Percentiles rank a stretch among this genome's conserved stretches.
Conservation (phyloP, 345 rosid species). For the Populus alba region DNA sequence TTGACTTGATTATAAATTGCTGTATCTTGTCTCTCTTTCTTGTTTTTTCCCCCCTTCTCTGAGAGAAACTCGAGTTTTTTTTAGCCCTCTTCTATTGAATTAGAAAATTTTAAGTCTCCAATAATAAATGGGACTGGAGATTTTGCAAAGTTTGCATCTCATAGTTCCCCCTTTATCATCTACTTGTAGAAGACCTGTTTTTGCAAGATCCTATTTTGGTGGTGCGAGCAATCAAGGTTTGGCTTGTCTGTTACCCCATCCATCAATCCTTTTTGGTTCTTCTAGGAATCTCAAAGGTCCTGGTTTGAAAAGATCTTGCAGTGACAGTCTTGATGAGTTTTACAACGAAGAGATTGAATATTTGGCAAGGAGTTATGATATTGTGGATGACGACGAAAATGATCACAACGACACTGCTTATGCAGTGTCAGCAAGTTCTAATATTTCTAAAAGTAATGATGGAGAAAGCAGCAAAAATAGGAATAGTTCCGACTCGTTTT, state of each 20-base stretch:
- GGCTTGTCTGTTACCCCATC: not conserved
- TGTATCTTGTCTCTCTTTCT: not conserved
- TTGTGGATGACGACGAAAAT: not conserved
- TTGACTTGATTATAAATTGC: not conserved
- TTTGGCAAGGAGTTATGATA: slow-evolving; percentile 10
- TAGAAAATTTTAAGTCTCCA: not conserved
- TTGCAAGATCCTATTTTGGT: not conserved
- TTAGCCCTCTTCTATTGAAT: not conserved
- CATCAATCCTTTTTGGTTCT: slow-evolving; percentile 20
- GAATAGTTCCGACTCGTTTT: slow-evolving; percentile 13
- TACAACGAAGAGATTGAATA: slow-evolving; percentile 22
- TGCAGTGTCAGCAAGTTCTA: slow-evolving; percentile 11
- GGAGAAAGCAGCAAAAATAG: not conserved
- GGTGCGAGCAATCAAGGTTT: slow-evolving; percentile 1
- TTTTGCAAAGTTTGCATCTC: slow-evolving; percentile 23
- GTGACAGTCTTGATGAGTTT: slow-evolving; percentile 18
- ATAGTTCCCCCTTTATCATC: slow-evolving; percentile 5
- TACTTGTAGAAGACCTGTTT: slow-evolving; percentile 4
- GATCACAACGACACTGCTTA: slow-evolving; percentile 1
- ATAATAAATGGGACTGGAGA: slow-evolving; percentile 25
- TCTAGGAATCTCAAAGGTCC: slow-evolving; percentile 11
- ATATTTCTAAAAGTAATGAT: not conserved
- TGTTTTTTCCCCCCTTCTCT: not conserved
- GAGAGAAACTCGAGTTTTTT: not conserved
- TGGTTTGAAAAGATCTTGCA: slow-evolving; percentile 16